Percentiles rank a stretch among this genome's conserved stretches.
phyloP scores from a whole-genome alignment of 129 eudicot species.

The Solidago caesia region DNA sequence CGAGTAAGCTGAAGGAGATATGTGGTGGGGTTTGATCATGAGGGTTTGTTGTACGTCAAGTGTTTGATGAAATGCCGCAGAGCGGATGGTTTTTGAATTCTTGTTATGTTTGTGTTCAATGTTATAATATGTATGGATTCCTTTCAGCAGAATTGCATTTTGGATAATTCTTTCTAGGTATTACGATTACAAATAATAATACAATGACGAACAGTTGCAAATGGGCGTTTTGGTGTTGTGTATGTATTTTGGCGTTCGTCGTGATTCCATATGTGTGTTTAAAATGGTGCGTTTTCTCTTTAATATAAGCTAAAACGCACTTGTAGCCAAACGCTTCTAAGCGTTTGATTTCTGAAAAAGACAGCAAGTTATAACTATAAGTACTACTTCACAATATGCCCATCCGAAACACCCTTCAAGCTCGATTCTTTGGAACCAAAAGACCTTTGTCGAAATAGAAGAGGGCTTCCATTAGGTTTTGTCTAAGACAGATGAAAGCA shows the following conservation, averaged over 20 bases:
- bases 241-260: not conserved
- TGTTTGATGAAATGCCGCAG: slow-evolving; percentile 48
- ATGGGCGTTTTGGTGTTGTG: not conserved
- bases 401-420: no score
- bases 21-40: slow-evolving; percentile 40
- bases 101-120: not conserved
- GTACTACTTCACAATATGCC: no score
- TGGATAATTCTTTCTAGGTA: not conserved
- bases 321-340: no score
- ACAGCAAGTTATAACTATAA: no score
- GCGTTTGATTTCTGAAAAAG: no score
- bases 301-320: no score
- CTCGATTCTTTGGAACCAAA: no score
- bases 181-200: not conserved
- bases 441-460: no score
- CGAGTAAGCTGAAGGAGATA: slow-evolving; percentile 61
- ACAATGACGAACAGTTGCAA: not conserved
- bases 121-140: not conserved
- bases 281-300: no score
- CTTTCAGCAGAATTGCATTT: not conserved
- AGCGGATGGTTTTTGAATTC: slow-evolving; percentile 18
- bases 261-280: not conserved
- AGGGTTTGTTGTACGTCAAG: slow-evolving; percentile 26
- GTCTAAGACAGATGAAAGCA: no score
- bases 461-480: no score